phyloP scores from a whole-genome alignment of 164 flowering plant genomes.

The Magnolia kwangsiensis region DNA sequence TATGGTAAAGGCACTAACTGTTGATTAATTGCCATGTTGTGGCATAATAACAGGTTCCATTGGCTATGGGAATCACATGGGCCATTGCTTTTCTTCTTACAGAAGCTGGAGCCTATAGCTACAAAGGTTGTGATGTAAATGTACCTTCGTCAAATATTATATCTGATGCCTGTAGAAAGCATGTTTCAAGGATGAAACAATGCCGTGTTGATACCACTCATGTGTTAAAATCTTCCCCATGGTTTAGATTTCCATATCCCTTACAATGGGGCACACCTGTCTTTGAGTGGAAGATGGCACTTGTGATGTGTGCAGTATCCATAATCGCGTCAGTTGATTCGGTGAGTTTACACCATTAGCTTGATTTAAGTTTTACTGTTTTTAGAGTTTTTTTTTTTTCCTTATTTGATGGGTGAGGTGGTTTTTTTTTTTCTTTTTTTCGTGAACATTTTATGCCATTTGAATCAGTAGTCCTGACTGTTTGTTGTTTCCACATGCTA shows the following conservation, averaged over 20 bases:
- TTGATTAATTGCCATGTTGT: neutral
- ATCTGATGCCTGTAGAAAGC: constrained; percentile 81
- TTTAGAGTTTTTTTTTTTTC: too few species aligned
- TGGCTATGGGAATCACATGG: constrained; percentile 93
- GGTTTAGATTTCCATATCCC: constrained; percentile 99
- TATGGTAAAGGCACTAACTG: neutral
- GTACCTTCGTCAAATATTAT: constrained; percentile 79
- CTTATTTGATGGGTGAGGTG: too few species aligned
- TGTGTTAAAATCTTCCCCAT: constrained; percentile 73
- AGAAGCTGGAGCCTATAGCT: constrained; percentile 84
- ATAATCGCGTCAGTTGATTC: constrained; percentile 91
- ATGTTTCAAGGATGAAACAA: constrained; percentile 71
- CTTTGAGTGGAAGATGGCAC: constrained; percentile 77
- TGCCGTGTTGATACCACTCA: constrained; percentile 90
- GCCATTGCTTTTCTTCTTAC: constrained; percentile 81
- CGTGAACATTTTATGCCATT: too few species aligned
- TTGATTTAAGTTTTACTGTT: too few species aligned
- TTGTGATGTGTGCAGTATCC: constrained; percentile 91
- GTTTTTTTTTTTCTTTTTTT: too few species aligned
- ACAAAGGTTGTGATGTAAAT: constrained; percentile 80
- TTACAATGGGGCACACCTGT: constrained; percentile 98
- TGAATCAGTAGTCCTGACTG: too few species aligned
- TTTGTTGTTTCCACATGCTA: too few species aligned
- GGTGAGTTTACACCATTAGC: constrained; percentile 39
- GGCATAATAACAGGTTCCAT: constrained; percentile 67